These are phyloP conservation scores for Solanum clarkiae DNA, from an alignment of 257 asterid species.

Conservation along the genomic window DNA sequence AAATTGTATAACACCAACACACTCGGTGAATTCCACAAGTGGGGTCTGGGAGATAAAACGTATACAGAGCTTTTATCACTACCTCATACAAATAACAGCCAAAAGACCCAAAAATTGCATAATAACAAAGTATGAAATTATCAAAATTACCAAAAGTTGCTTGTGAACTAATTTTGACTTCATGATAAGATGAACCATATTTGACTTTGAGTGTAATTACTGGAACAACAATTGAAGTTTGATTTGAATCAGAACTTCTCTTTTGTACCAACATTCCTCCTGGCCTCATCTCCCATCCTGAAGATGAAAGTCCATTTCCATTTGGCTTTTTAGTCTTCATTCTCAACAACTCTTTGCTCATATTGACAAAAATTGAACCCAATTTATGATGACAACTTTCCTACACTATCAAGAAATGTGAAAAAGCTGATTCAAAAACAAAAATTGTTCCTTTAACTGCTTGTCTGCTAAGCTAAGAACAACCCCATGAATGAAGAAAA, in stretches of 20 bases:
- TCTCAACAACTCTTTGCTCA: conserved; percentile 36
- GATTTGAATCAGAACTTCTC: conserved; percentile 55
- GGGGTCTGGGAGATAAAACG: too few relatives aligned
- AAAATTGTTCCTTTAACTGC: conserved; percentile 10
- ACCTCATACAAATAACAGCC: too few relatives aligned
- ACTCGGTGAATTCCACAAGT: too few relatives aligned
- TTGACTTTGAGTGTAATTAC: conserved; percentile 56
- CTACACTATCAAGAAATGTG: not conserved
- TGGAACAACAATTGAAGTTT: conserved; percentile 24
- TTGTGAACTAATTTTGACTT: conserved; percentile 53
- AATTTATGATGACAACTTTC: not conserved
- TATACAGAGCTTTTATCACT: too few relatives aligned
- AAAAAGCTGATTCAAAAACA: not conserved
- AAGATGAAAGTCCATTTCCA: conserved; percentile 1
- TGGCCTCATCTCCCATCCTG: conserved; percentile 65
- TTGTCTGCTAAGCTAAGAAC: conserved; percentile 86
- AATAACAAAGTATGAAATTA: not conserved
- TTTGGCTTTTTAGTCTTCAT: conserved; percentile 33
- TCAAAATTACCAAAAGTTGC: conserved; percentile 62
- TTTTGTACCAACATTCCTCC: conserved; percentile 91
- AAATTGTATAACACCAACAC: too few relatives aligned
- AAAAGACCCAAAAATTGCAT: not conserved
- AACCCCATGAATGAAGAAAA: conserved; percentile 44
- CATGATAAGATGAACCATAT: conserved; percentile 50
- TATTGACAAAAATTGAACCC: not conserved